Conservation (phyloP, 1,284 basidiomycete genomes). For the Moesziomyces globuligerus region DNA sequence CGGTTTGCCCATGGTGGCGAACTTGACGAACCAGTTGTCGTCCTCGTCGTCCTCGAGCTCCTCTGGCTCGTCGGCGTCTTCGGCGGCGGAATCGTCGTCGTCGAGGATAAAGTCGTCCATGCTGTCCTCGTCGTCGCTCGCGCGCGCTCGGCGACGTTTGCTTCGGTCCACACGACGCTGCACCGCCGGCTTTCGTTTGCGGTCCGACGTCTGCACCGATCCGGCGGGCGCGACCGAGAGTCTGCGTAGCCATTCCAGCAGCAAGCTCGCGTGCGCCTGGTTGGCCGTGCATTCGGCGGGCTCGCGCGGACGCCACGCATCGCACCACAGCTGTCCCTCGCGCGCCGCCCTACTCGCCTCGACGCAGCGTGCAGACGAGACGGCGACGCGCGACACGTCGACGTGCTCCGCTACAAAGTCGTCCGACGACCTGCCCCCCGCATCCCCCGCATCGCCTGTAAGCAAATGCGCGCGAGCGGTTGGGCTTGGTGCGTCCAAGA, state of each 20-base stretch:
- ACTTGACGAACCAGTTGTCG: conserved; percentile 50
- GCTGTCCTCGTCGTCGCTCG: conserved; percentile 24
- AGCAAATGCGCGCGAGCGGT: background rate
- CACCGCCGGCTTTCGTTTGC: conserved; percentile 18
- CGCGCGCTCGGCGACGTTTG: conserved; percentile 4
- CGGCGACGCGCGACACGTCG: conserved; percentile 4
- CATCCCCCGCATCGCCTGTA: background rate
- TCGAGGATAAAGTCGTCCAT: conserved; percentile 54
- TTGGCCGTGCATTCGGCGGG: conserved; percentile 42
- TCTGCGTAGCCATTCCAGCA: conserved; percentile 53
- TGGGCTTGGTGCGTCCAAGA: background rate
- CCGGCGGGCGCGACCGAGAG: conserved; percentile 35
- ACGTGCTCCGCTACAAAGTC: conserved; percentile 13
- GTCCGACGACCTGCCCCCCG: no score
- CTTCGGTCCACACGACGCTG: conserved; percentile 34
- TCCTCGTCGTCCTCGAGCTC: conserved; percentile 37
- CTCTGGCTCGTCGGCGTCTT: conserved; percentile 30
- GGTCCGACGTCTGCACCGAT: conserved; percentile 8
- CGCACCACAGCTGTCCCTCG: conserved; percentile 36
- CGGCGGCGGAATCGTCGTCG: conserved; percentile 45
- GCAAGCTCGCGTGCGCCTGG: conserved; percentile 28
- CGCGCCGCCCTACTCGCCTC: background rate
- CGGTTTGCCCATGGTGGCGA: conserved; percentile 14
- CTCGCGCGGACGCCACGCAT: conserved; percentile 31
- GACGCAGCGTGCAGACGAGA: background rate